Conservation (phyloP, 371 early-diverging fungal species). For the Mortierella sp. region DNA sequence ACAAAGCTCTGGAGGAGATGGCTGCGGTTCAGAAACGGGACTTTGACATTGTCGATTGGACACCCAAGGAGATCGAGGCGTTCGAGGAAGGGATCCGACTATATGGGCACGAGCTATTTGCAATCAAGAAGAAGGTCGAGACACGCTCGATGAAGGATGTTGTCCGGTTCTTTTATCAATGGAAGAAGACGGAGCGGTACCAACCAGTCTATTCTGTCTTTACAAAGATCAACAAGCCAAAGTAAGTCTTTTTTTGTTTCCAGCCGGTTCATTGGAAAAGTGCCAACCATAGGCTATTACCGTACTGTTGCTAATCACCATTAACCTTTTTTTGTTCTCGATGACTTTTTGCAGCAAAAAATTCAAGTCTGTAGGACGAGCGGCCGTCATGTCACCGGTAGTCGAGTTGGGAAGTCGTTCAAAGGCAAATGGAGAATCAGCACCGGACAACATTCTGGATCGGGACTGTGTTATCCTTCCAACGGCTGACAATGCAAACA, state of each 20-base stretch:
- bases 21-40: slow-evolving; percentile 63
- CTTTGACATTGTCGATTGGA: slow-evolving; percentile 73
- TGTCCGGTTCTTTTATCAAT: slow-evolving; percentile 78
- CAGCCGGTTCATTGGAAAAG: too few species aligned
- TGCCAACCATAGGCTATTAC: too few species aligned
- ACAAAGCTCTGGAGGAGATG: slow-evolving; percentile 69
- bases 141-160: slow-evolving; percentile 74
- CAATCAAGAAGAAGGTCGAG: slow-evolving; percentile 68
- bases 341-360: slow-evolving; percentile 58
- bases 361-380: slow-evolving; percentile 60
- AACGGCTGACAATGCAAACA: slow-evolving; percentile 29
- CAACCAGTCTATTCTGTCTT: slow-evolving; percentile 78
- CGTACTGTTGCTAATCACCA: not conserved
- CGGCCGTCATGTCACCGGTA: slow-evolving; percentile 28
- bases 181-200: slow-evolving; percentile 82
- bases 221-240: slow-evolving; percentile 77
- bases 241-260: slow-evolving; percentile 49
- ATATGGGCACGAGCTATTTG: slow-evolving; percentile 80
- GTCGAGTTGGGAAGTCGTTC: slow-evolving; percentile 33
- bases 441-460: slow-evolving; percentile 37
- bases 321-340: not conserved
- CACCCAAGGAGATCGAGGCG: slow-evolving; percentile 64
- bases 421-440: slow-evolving; percentile 17
- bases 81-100: slow-evolving; percentile 80
- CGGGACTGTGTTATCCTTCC: slow-evolving; percentile 45